phyloP scores from a whole-genome alignment of 805 yeast species.

The Brettanomyces custersianus region DNA sequence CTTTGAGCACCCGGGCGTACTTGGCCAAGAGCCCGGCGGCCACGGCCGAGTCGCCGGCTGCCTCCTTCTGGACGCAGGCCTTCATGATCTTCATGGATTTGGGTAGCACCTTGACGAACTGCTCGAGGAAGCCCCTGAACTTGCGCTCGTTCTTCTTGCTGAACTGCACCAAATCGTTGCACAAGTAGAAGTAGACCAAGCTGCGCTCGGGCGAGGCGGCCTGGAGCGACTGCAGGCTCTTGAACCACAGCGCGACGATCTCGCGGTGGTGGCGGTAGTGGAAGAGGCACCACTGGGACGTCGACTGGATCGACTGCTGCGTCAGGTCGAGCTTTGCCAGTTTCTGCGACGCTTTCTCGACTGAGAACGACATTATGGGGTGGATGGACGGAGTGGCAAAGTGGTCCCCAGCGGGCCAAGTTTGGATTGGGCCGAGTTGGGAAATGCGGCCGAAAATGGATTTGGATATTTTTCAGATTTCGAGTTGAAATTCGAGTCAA shows the following conservation, averaged over 20 bases:
- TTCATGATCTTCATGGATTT: slow-evolving; percentile 26
- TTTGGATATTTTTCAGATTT: no score
- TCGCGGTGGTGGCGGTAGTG: slow-evolving; percentile 50
- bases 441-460: no score
- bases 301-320: slow-evolving; percentile 65
- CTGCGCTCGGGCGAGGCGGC: slow-evolving; percentile 27
- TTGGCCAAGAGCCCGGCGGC: slow-evolving; percentile 29
- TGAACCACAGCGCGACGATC: slow-evolving; percentile 26
- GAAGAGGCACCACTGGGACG: slow-evolving; percentile 64
- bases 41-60: slow-evolving; percentile 1
- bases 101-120: slow-evolving; percentile 46
- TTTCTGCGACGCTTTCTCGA: slow-evolving; percentile 39
- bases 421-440: no score
- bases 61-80: slow-evolving; percentile 3
- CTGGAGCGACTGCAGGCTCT: slow-evolving; percentile 12
- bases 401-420: no score
- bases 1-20: slow-evolving; percentile 41
- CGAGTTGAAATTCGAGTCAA: no score
- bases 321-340: slow-evolving; percentile 44
- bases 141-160: slow-evolving; percentile 50
- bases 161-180: slow-evolving; percentile 78
- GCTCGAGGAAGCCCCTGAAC: slow-evolving; percentile 42
- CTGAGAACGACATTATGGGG: slow-evolving; percentile 42
- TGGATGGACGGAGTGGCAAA: no score
- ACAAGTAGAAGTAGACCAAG: slow-evolving; percentile 49